Conservation (phyloP, 78 protist species). For the Anaeramoeba flamelloides region DNA sequence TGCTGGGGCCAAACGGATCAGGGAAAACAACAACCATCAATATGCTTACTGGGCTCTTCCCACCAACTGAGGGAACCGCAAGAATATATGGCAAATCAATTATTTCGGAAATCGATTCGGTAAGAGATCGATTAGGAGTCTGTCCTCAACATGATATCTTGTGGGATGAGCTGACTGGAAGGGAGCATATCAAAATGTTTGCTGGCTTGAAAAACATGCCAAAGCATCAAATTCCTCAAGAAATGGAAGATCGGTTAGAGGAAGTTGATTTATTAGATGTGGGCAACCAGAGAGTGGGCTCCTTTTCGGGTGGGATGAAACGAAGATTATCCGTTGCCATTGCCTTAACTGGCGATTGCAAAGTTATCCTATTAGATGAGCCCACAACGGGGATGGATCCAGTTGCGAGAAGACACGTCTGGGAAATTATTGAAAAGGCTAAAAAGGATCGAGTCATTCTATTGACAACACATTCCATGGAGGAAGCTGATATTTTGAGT, state of each 20-base stretch:
- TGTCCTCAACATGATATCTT: constrained; percentile 53
- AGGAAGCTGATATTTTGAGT: constrained; percentile 76
- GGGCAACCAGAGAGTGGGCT: constrained; percentile 8
- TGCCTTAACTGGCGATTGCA: constrained; percentile 7
- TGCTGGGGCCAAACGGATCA: too few relatives aligned
- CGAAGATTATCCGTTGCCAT: constrained; percentile 1
- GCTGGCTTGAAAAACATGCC: not conserved
- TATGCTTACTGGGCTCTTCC: too few relatives aligned
- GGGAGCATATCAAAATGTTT: constrained; percentile 39
- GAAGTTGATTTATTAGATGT: constrained; percentile 1
- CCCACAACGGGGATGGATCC: constrained; percentile 39
- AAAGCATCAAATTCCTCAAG: not conserved
- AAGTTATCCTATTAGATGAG: constrained; percentile 24
- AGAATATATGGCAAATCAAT: not conserved
- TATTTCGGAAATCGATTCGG: not conserved
- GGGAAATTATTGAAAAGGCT: constrained; percentile 22
- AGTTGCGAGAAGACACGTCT: constrained; percentile 13
- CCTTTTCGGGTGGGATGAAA: constrained; percentile 8
- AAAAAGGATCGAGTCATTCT: constrained; percentile 1
- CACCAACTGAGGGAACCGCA: constrained; percentile 15
- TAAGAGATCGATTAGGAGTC: constrained; percentile 37
- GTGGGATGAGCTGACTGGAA: constrained; percentile 22
- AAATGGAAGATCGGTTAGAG: constrained; percentile 8
- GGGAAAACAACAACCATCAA: too few relatives aligned
- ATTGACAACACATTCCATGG: constrained; percentile 75